Evolutionary conservation across 177 flowering plant species (phyloP), one percentile per base, ranked within the genome.

Genomic region (Vitis hybrid): DNA sequence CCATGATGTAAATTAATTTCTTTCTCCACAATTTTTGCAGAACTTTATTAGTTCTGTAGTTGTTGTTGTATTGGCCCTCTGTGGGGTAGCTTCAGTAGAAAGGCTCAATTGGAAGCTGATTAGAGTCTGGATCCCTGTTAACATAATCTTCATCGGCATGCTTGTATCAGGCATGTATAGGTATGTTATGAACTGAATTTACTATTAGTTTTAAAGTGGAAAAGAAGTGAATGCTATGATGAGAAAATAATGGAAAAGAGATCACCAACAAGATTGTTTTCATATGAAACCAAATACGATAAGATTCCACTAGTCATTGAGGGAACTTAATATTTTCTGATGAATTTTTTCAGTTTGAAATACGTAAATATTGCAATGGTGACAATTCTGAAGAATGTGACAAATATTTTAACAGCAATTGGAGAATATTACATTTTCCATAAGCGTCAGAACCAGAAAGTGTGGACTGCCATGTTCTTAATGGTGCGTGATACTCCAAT

Each of bases 291-390:
- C 19, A 57, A 6, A 57, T 21, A 19, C n/a, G 0, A 18, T 57
- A 18, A 17, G 19, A 17, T 57, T 40, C 46, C 46, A 4, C 46
- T 40, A 40, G 6, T 40, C 46, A 40, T 40, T 40, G 0, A 40
- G 46, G 46, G 46, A 40, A 40, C 0, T 11, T 2, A n/a, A 10
- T 18, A 62, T 64, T 51, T 27, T 59, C 27, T 77, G 57, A 56
- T 52, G n/a, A 48, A 19, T 12, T n/a, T 72, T 68, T 77, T 66
- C 95, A 90, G 95, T 78, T 84, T 92, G 90, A 90, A 84, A 74
- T 76, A 85, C 84, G 83, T 89, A 61, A 90, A 92, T 74, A 76
- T 92, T 75, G 95, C 95, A 66, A 90, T 92, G 97, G 97, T 92
- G 80, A 90, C 95, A 54, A 86, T 92, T 73, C 81, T 92, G 82